Conservation (phyloP, 345 rosid species). For the Populus alba region DNA sequence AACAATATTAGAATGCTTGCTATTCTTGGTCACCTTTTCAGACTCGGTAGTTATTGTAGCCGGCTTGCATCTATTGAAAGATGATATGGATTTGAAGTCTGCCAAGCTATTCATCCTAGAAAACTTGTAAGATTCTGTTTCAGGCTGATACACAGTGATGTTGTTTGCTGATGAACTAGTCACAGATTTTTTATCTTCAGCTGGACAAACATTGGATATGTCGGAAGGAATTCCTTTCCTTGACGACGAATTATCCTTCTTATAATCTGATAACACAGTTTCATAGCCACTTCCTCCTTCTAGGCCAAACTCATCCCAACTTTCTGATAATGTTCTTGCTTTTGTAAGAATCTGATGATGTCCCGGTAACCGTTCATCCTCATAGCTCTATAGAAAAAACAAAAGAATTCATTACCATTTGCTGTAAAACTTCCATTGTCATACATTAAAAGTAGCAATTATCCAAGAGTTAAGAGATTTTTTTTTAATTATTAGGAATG, state of each 20-base stretch:
- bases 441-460: neutral
- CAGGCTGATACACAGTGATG: slow-evolving; percentile 36
- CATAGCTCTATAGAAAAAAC: slow-evolving; percentile 65
- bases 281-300: slow-evolving; percentile 47
- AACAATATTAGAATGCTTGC: slow-evolving; percentile 60
- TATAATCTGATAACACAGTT: slow-evolving; percentile 49
- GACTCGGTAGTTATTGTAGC: slow-evolving; percentile 38
- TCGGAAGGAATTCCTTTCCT: slow-evolving; percentile 51
- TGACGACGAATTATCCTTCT: slow-evolving; percentile 48
- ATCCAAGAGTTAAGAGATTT: neutral
- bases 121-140: slow-evolving; percentile 43
- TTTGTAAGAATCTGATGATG: slow-evolving; percentile 41
- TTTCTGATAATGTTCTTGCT: slow-evolving; percentile 52
- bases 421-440: neutral
- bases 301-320: slow-evolving; percentile 66
- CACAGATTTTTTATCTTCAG: slow-evolving; percentile 54
- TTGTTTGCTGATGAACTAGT: slow-evolving; percentile 44
- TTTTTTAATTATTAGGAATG: neutral
- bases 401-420: neutral
- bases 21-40: slow-evolving; percentile 36
- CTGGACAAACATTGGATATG: slow-evolving; percentile 36
- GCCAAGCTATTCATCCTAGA: slow-evolving; percentile 52
- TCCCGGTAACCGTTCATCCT: slow-evolving; percentile 56
- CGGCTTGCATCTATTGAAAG: slow-evolving; percentile 70
- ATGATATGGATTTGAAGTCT: slow-evolving; percentile 60